Percentiles rank a stretch among this genome's conserved stretches.
phyloP scores from a whole-genome alignment of 257 asterid species.

The Striga asiatica region DNA sequence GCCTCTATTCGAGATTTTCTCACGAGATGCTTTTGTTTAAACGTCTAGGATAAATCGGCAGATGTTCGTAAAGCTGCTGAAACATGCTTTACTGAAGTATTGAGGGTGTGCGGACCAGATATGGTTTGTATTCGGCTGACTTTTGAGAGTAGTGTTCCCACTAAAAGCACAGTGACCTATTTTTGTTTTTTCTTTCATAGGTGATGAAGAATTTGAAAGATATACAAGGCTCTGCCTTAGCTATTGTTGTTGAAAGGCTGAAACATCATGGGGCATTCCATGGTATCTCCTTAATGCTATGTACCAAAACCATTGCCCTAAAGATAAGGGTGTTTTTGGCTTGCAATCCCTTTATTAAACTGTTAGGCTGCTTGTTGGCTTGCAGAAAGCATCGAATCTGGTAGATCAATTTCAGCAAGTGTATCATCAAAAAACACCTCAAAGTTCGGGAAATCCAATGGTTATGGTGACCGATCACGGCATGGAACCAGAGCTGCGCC shows the following conservation, averaged over 20 bases:
- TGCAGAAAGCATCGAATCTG: conserved; percentile 57
- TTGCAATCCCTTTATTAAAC: conserved; percentile 8
- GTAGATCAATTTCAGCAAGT: conserved; percentile 43
- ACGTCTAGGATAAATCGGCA: conserved; percentile 83
- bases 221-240: conserved; percentile 93
- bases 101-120: conserved; percentile 92
- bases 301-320: neutral
- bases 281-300: conserved; percentile 29
- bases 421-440: conserved; percentile 51
- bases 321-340: neutral
- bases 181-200: conserved; percentile 25
- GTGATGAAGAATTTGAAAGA: conserved; percentile 83
- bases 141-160: neutral
- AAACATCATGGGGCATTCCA: conserved; percentile 55
- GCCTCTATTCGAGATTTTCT: neutral
- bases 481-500: conserved; percentile 69
- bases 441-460: conserved; percentile 60
- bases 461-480: conserved; percentile 56
- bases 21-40: conserved; percentile 8
- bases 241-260: conserved; percentile 78
- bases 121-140: conserved; percentile 34
- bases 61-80: conserved; percentile 99
- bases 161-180: neutral
- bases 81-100: conserved; percentile 71
- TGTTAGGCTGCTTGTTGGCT: conserved; percentile 13